Evolutionary conservation across 2,329 filamentous ascomycete genomes (phyloP), one percentile per base, ranked within the genome.

Genomic region (Penicillium sp.): DNA sequence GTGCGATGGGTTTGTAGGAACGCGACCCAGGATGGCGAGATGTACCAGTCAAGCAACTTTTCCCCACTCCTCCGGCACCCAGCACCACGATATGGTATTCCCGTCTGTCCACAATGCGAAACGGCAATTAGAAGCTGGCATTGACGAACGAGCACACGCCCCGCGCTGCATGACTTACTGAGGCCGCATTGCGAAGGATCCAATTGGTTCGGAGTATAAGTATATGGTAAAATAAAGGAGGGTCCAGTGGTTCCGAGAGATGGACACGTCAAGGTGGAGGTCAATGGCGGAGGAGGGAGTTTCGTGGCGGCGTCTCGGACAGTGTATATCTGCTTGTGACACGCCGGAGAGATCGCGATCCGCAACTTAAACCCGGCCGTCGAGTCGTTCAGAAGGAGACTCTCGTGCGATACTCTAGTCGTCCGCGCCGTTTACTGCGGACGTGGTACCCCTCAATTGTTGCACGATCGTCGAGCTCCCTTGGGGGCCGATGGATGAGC

Each of bases 31-130:
- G 9, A 31, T 18, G 16, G 19, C 8, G 34, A 34, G 46, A 42
- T 43, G 17, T 74, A 93, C 87, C 87, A 67, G 88, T 94, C 56
- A 94, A 74, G 75, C 88, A 94, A 66, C 87, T 94, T 71, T 94
- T 94, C 48, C 88, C 88, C 62, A 94, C 88, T 65, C 88, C 88
- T 70, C 88, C 86, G 72, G 86, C 83, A 63, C 86, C 86, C 54
- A 90, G 74, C 49, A 90, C 86, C 56, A 89, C 86, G 61, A 89
- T 84, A 66, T 89, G 83, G 62, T 88, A 87, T 72, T 90, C 86
- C 59, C 84, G 81, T 67, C 83, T 86, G 51, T 28, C 15, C 13
- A 25, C 30, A 20, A 31, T 15, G 35, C 23, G 40, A 35, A 37
- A 44, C 13, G 10, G 26, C 11, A 7, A 51, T 62, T 55, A 57